Conservation (phyloP, 1,284 basidiomycete species). For the Somion occarium region DNA sequence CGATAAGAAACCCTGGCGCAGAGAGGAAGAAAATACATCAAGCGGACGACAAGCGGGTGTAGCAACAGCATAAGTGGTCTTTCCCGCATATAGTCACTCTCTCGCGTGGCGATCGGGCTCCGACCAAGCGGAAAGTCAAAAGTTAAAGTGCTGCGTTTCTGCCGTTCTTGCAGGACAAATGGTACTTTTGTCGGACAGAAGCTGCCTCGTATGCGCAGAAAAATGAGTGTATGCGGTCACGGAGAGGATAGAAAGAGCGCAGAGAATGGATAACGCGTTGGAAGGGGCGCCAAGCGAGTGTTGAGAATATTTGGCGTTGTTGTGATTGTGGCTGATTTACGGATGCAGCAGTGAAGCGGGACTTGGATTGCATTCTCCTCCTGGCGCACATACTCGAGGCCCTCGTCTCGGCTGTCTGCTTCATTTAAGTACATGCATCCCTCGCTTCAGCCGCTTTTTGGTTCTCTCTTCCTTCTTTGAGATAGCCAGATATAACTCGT, state of each 20-base stretch:
- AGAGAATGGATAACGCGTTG: background rate
- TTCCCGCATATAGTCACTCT: background rate
- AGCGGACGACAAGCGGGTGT: background rate
- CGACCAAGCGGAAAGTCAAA: slow-evolving; percentile 9
- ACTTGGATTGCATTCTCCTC: background rate
- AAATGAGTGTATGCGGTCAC: background rate
- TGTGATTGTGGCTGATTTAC: background rate
- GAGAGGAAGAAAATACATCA: too few species aligned
- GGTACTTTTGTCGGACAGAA: too few species aligned
- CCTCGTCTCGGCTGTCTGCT: background rate
- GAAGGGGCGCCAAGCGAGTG: background rate
- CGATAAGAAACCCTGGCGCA: too few species aligned
- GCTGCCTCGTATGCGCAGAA: background rate
- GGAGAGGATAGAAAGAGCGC: background rate
- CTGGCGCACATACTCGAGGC: background rate
- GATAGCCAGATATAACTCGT: background rate
- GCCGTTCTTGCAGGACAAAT: too few species aligned
- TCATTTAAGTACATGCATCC: background rate
- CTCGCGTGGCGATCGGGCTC: background rate
- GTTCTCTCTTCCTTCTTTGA: too few species aligned
- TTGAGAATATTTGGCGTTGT: background rate
- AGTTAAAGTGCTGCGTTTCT: slow-evolving; percentile 9
- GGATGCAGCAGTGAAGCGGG: background rate
- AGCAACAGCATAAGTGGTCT: background rate
- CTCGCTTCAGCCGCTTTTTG: background rate